Evolutionary conservation across 768 basidiomycete genomes (phyloP).

Genomic region (Lentinula aciculospora): DNA sequence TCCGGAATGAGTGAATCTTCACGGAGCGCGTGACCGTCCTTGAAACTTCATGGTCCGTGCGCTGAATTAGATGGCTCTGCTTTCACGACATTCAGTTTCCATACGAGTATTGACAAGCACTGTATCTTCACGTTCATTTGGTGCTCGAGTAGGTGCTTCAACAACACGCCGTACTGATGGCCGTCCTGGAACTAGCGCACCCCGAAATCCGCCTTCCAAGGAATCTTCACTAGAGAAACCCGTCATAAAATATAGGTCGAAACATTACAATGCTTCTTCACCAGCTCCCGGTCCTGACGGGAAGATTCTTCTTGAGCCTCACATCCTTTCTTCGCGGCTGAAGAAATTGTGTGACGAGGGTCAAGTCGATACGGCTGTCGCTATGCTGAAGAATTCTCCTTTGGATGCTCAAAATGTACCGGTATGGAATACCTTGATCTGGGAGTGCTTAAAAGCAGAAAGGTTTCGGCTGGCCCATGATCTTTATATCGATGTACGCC

Average conservation of each 20-base stretch:
- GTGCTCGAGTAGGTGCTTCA: background rate
- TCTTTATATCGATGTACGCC: conserved; percentile 63
- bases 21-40: conserved; percentile 7
- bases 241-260: conserved; percentile 2
- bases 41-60: conserved; percentile 16
- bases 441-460: conserved; percentile 50
- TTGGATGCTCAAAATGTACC: conserved; percentile 67
- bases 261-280: conserved; percentile 1
- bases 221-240: background rate
- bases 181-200: background rate
- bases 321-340: conserved; percentile 54
- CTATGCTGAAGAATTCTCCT: conserved; percentile 63
- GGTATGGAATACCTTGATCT: conserved; percentile 79
- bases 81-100: background rate
- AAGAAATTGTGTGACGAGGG: conserved; percentile 50
- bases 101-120: background rate
- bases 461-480: conserved; percentile 55
- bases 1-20: background rate
- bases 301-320: conserved; percentile 46
- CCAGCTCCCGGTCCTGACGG: background rate
- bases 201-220: background rate
- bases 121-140: background rate
- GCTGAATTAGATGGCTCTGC: background rate
- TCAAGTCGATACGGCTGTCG: conserved; percentile 56
- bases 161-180: background rate